phyloP scores from a whole-genome alignment of 768 basidiomycete species.

The Boletales sp. region DNA sequence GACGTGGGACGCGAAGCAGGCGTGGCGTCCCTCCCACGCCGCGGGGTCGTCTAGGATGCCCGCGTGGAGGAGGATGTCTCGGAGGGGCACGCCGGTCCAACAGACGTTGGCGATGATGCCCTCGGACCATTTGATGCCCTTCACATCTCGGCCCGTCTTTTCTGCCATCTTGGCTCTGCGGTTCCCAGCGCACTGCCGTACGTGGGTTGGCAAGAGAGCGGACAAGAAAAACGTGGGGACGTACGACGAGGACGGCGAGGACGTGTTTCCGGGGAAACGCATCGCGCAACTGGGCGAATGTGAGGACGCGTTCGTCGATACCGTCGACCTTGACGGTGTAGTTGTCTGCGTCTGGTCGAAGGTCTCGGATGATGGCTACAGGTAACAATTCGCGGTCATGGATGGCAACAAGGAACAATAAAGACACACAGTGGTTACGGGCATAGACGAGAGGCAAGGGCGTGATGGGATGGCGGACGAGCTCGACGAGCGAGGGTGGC shows the following conservation, averaged over 20 bases:
- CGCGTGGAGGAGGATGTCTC: conserved; percentile 49
- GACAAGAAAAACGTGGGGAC: not conserved
- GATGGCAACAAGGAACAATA: conserved; percentile 5
- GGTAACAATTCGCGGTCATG: not conserved
- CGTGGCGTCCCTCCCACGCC: conserved; percentile 38
- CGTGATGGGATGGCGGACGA: conserved; percentile 42
- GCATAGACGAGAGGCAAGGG: conserved; percentile 65
- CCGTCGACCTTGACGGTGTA: conserved; percentile 28
- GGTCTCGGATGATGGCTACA: conserved; percentile 26
- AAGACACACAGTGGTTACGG: conserved; percentile 66
- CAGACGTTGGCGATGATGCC: conserved; percentile 67
- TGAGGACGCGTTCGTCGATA: conserved; percentile 3
- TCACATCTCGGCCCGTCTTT: conserved; percentile 43
- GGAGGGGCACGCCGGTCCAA: conserved; percentile 61
- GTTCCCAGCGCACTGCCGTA: conserved; percentile 56
- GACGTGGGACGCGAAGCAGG: conserved; percentile 58
- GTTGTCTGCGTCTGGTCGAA: conserved; percentile 14
- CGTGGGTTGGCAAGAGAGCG: not conserved
- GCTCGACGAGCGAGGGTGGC: conserved; percentile 54
- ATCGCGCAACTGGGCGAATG: conserved; percentile 15
- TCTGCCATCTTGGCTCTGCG: conserved; percentile 61
- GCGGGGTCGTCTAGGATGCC: conserved; percentile 32
- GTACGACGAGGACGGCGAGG: conserved; percentile 55
- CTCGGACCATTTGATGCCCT: conserved; percentile 62
- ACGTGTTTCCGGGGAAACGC: conserved; percentile 28